Percentiles rank a stretch among this genome's conserved stretches.
phyloP scores from a whole-genome alignment of 352 stramenopile genomes.

The Pythium coloratum region DNA sequence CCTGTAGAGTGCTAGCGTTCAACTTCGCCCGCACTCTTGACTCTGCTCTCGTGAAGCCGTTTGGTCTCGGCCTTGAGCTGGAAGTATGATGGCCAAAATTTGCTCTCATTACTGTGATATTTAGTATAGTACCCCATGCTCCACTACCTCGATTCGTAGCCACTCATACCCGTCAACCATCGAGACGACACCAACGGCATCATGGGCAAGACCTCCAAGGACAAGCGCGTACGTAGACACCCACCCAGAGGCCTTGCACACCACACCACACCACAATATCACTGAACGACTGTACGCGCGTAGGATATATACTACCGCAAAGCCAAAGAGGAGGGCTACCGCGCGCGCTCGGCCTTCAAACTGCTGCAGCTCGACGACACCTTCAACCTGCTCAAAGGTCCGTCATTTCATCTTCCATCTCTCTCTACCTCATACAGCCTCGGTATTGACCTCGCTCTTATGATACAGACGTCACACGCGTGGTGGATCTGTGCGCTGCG shows the following conservation, averaged over 20 bases:
- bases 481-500: slow-evolving; percentile 83
- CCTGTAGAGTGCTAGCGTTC: no score
- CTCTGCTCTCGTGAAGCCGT: no score
- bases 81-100: background rate
- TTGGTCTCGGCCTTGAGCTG: no score
- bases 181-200: background rate
- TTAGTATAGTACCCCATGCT: slow-evolving; percentile 13
- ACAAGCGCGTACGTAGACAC: slow-evolving; percentile 78
- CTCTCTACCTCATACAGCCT: background rate
- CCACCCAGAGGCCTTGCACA: background rate
- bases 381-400: slow-evolving; percentile 92
- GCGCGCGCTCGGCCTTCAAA: slow-evolving; percentile 98
- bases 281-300: background rate
- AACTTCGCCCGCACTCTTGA: no score
- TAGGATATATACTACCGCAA: slow-evolving; percentile 94
- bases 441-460: no score
- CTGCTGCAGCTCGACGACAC: slow-evolving; percentile 98
- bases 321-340: slow-evolving; percentile 94
- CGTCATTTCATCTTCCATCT: background rate
- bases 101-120: slow-evolving; percentile 1
- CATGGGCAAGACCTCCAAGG: slow-evolving; percentile 90
- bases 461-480: slow-evolving; percentile 57
- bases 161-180: slow-evolving; percentile 3
- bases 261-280: no score
- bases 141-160: background rate